Evolutionary conservation across 495 filamentous ascomycete genomes (phyloP).

Genomic region (Aspergillus baeticus): DNA sequence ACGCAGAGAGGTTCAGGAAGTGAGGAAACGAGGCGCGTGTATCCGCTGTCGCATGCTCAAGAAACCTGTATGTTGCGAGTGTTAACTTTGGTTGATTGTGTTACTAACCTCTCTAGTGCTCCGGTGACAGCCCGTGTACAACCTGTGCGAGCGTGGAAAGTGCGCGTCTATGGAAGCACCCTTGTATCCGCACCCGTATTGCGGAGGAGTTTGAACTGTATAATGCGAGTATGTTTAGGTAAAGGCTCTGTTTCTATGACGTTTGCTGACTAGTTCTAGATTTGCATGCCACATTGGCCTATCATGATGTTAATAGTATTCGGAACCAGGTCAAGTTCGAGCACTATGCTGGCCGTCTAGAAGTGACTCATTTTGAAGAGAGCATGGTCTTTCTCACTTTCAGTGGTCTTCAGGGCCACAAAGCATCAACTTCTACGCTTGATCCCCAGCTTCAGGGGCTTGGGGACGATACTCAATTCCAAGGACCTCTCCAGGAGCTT

Average conservation of each 20-base stretch:
- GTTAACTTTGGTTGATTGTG: background rate
- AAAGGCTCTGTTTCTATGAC: background rate
- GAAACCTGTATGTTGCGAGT: conserved; percentile 58
- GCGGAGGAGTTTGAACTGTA: conserved; percentile 73
- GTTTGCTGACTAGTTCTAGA: conserved; percentile 32
- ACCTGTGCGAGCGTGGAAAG: conserved; percentile 77
- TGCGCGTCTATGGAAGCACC: conserved; percentile 76
- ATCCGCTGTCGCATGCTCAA: conserved; percentile 84
- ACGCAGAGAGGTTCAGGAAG: conserved; percentile 76
- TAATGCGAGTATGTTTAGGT: conserved; percentile 50
- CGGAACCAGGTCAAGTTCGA: conserved; percentile 57
- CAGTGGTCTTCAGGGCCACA: conserved; percentile 47
- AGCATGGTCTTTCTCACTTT: conserved; percentile 52
- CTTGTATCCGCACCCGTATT: conserved; percentile 74
- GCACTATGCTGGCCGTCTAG: conserved; percentile 59
- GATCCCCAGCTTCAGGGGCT: conserved; percentile 54
- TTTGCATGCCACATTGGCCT: conserved; percentile 66
- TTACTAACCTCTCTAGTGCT: conserved; percentile 50
- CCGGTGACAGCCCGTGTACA: conserved; percentile 73
- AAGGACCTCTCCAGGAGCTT: conserved; percentile 43
- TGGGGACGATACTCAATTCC: conserved; percentile 43
- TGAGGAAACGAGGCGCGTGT: conserved; percentile 79
- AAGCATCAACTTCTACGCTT: conserved; percentile 44
- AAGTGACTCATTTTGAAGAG: conserved; percentile 68
- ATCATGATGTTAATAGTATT: conserved; percentile 60